These are phyloP conservation scores for Syncephalis plumigaleata DNA, from an alignment of 371 early-diverging fungal genomes.

Conservation along the genomic window DNA sequence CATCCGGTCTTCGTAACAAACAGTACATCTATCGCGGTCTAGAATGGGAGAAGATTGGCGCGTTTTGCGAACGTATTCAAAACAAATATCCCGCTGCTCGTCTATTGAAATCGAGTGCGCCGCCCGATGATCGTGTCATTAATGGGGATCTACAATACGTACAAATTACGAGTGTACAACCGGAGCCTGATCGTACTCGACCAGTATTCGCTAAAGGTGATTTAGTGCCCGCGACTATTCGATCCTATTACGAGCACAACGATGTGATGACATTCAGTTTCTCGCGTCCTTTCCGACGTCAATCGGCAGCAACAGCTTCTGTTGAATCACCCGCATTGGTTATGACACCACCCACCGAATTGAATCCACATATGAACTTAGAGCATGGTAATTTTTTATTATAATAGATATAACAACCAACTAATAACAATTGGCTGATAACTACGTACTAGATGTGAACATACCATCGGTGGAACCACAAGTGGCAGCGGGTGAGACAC, in stretches of 20 bases:
- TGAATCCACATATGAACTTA: no score
- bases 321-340: no score
- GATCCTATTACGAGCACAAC: conserved; percentile 40
- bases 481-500: no score
- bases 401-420: no score
- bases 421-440: no score
- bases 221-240: conserved; percentile 22
- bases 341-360: no score
- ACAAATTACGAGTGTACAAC: conserved; percentile 50
- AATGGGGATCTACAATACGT: conserved; percentile 38
- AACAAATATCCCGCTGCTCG: conserved; percentile 43
- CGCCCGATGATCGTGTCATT: conserved; percentile 29
- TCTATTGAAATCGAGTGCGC: conserved; percentile 21
- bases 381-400: no score
- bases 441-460: no score
- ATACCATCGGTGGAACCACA: no score
- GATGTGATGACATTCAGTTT: conserved; percentile 44
- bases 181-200: conserved; percentile 25
- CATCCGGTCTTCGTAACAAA: conserved; percentile 29
- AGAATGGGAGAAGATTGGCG: conserved; percentile 57
- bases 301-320: no score
- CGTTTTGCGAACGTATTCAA: conserved; percentile 56
- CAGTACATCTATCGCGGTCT: conserved; percentile 54
- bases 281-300: conserved; percentile 26
- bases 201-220: conserved; percentile 14